These are phyloP conservation scores for Epithemia pelagica DNA, from an alignment of 108 stramenopile species.

Conservation along the genomic window DNA sequence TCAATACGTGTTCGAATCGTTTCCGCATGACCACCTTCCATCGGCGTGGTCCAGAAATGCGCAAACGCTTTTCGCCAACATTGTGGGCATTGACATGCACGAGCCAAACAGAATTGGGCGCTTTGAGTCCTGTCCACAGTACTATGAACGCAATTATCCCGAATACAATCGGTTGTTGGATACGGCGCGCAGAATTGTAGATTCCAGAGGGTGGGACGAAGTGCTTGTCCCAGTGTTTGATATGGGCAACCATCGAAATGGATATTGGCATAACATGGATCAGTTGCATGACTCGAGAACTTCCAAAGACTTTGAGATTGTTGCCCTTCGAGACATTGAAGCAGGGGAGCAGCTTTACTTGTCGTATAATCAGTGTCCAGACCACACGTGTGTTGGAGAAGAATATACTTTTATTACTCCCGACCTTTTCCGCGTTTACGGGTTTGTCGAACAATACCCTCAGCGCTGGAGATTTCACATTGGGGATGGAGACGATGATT, in stretches of 20 bases:
- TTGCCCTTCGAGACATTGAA: slow-evolving; percentile 33
- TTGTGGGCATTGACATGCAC: not conserved
- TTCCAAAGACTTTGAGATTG: slow-evolving; percentile 3
- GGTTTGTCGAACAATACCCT: slow-evolving; percentile 74
- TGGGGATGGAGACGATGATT: not conserved
- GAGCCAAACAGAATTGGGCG: not conserved
- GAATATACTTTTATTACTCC: slow-evolving; percentile 28
- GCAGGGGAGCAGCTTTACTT: slow-evolving; percentile 56
- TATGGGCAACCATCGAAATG: slow-evolving; percentile 52
- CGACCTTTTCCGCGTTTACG: slow-evolving; percentile 61
- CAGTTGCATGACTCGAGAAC: not conserved
- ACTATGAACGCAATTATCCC: not conserved
- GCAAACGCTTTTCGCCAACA: not conserved
- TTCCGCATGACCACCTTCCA: not conserved
- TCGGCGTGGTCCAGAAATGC: not conserved
- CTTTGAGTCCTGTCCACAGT: not conserved
- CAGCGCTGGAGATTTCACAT: slow-evolving; percentile 53
- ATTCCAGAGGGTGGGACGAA: slow-evolving; percentile 49
- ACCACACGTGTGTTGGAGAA: not conserved
- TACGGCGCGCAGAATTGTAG: slow-evolving; percentile 35
- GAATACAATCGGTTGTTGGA: not conserved
- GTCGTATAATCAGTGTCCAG: slow-evolving; percentile 48
- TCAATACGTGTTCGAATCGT: not conserved
- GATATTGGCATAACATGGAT: slow-evolving; percentile 19
- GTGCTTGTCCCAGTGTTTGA: slow-evolving; percentile 58